These are phyloP conservation scores for grape (Vitis vinifera) DNA, from an alignment of 164 flowering plant genomes.

Conservation along the genomic window ASM3070453v1 NC_081815.1:3955501-3956000, in stretches of 20 bases:
- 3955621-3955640: constrained; percentile 34
- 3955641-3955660: constrained; percentile 28
- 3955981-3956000: no score
- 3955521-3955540: constrained; percentile 71
- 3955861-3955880: no score
- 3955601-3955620: constrained; percentile 49
- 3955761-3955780: no score
- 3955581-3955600: constrained; percentile 54
- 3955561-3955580: constrained; percentile 81
- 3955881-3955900: no score
- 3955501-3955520: constrained; percentile 71
- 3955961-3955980: no score
- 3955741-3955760: not conserved
- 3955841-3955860: no score
- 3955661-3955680: constrained; percentile 21
- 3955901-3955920: no score
- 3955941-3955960: no score
- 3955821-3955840: no score
- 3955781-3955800: no score
- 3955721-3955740: not conserved
- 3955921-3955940: no score
- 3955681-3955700: constrained; percentile 20
- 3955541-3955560: constrained; percentile 52
- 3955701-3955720: constrained; percentile 3
- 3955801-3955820: no score